Conservation (phyloP, 805 yeast species). For the Zygosaccharomyces rouxii region DNA sequence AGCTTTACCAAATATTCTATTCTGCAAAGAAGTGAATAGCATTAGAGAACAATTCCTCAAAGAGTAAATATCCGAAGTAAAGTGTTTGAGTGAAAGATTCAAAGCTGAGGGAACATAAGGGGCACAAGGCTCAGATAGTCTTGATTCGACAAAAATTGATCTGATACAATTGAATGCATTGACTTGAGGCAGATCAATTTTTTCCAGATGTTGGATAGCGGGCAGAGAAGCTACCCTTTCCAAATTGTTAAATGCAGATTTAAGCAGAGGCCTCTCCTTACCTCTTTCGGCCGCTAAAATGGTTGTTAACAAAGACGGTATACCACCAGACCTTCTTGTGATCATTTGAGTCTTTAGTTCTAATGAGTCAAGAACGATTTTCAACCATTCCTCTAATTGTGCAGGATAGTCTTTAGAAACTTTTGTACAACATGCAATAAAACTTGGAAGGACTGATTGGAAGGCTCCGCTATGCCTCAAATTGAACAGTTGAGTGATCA, state of each 20-base stretch:
- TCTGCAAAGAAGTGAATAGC: constrained; percentile 83
- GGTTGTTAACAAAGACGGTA: constrained; percentile 76
- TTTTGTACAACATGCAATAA: constrained; percentile 58
- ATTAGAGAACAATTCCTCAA: constrained; percentile 88
- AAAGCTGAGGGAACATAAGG: constrained; percentile 55
- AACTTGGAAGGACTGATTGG: constrained; percentile 80
- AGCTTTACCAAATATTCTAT: constrained; percentile 66
- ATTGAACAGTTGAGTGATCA: constrained; percentile 62
- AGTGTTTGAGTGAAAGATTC: constrained; percentile 54
- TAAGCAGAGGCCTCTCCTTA: constrained; percentile 40
- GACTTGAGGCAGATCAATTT: constrained; percentile 80
- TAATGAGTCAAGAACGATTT: constrained; percentile 48
- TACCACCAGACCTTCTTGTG: constrained; percentile 88
- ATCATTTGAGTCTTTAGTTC: constrained; percentile 60
- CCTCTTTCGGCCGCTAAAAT: constrained; percentile 51
- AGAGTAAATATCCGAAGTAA: constrained; percentile 73
- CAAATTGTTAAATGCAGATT: constrained; percentile 48
- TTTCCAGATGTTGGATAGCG: constrained; percentile 44
- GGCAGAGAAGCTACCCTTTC: constrained; percentile 52
- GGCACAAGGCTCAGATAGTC: constrained; percentile 50
- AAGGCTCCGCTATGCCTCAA: constrained; percentile 91
- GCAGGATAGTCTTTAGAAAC: constrained; percentile 41
- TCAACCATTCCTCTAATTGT: constrained; percentile 56
- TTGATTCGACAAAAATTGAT: constrained; percentile 67
- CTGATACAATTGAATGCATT: constrained; percentile 87